Conservation (phyloP, 495 filamentous ascomycete species). For the Jackrogersella multiformis region DNA sequence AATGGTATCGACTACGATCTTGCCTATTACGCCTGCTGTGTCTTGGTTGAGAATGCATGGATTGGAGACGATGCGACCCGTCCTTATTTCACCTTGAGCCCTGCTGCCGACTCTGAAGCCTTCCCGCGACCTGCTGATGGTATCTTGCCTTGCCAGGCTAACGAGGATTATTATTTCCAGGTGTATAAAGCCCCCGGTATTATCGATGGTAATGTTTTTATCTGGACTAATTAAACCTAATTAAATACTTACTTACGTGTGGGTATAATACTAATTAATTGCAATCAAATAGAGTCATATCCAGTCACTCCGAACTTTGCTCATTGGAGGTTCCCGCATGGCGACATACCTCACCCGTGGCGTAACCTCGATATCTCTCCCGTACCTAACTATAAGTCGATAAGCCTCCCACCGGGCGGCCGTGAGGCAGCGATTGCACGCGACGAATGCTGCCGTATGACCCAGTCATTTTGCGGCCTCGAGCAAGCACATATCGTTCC, state of each 20-base stretch:
- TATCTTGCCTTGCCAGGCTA: no score
- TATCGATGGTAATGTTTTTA: no score
- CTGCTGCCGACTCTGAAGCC: no score
- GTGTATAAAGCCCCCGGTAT: no score
- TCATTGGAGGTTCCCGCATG: constrained; percentile 22
- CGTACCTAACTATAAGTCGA: background rate
- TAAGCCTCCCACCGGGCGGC: background rate
- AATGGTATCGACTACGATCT: constrained; percentile 23
- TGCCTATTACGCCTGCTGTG: constrained; percentile 5
- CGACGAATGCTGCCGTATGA: constrained; percentile 8
- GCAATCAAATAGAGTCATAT: constrained; percentile 5
- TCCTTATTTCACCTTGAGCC: background rate
- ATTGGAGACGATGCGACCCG: background rate
- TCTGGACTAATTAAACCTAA: no score
- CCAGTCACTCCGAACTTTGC: constrained; percentile 13
- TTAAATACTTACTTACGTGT: no score
- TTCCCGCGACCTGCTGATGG: no score
- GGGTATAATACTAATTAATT: background rate
- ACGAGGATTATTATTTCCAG: no score
- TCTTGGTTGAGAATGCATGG: constrained; percentile 13
- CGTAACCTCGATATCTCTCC: background rate
- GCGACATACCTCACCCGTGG: background rate
- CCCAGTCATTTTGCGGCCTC: background rate
- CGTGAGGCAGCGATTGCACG: background rate
- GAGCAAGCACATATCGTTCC: constrained; percentile 10